Base-by-base conservation (phyloP, 768 basidiomycete genomes). In the Gautieria morchelliformis region DNA sequence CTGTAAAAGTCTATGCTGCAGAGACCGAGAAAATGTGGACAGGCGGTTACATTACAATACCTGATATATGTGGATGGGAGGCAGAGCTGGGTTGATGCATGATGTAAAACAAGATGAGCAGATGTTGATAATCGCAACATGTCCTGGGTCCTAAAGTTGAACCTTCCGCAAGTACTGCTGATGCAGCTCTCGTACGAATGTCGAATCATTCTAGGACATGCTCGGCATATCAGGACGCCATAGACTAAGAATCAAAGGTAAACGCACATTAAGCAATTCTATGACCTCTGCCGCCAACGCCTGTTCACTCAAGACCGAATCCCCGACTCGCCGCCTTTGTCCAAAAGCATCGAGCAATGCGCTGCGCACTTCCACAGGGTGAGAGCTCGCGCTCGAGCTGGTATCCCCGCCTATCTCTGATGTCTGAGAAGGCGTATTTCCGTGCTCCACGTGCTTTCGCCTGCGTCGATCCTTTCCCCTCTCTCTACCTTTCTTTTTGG, bases 251-350 rank as follows among this genome's bases (percentile, higher is more conserved):
- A n/a, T 9, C 17, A 40, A 46, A 9, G 5, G 19, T 7, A 48
- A 17, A 48, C 56, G 24, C 32, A 57, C 56, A 48, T 57, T 48
- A 57, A 57, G 49, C 46, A 57, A 50, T 40, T 57, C 24, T 37
- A 57, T 32, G n/a, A 57, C 37, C 47, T 57, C 56, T 6, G 46
- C 30, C 17, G 35, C 48, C 47, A 57, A 37, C 6, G 33, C 56
- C 46, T 50, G 24, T 39, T 57, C 32, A 15, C 35, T 41, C 11
- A 57, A 41, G 15, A 48, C 32, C 12, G 27, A 15, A 24, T 45
- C 54, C 20, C 46, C 54, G 35, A 57, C 24, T 27, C 56, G 45
- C 24, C 46, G 5, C 27, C 56, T 46, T 15, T 40, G 37, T 39
- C 56, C 56, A 22, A 37, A 57, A 30, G 46, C 40, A 9, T 57